These are phyloP conservation scores for Albifimbria verrucaria DNA, from an alignment of 2,329 filamentous ascomycete genomes.

Conservation along the genomic window DNA sequence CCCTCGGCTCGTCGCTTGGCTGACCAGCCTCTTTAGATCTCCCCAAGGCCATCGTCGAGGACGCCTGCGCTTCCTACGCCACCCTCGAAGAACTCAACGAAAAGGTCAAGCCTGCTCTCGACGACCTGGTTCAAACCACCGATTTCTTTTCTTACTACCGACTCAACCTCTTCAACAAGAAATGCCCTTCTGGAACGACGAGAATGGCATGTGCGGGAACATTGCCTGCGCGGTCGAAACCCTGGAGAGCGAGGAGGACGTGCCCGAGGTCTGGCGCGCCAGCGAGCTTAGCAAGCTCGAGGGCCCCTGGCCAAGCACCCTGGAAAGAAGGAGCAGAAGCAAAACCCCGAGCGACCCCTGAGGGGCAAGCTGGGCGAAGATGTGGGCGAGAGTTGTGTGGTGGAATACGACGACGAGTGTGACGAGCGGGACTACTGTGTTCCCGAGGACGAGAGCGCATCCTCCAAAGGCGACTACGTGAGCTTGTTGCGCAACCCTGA, in stretches of 20 bases:
- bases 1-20: neutral
- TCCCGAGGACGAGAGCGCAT: constrained; percentile 85
- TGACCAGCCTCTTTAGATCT: constrained; percentile 57
- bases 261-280: constrained; percentile 86
- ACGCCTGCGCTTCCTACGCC: constrained; percentile 91
- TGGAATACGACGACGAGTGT: constrained; percentile 96
- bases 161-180: constrained; percentile 89
- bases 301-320: constrained; percentile 87
- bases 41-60: constrained; percentile 83
- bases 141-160: constrained; percentile 99
- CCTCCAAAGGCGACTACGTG: constrained; percentile 91
- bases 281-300: constrained; percentile 89
- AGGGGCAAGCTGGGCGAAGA: constrained; percentile 79
- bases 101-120: constrained; percentile 70
- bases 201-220: constrained; percentile 92
- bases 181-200: constrained; percentile 94
- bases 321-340: constrained; percentile 67
- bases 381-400: constrained; percentile 92
- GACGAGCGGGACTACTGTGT: constrained; percentile 97
- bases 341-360: constrained; percentile 69
- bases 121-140: constrained; percentile 78
- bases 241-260: constrained; percentile 90
- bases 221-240: constrained; percentile 95
- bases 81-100: constrained; percentile 83
- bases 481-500: constrained; percentile 91